A percentile compares a stretch with the other conserved stretches of the same genome.
These are phyloP conservation scores for Collybia nuda DNA, from an alignment of 768 basidiomycete genomes.

Conservation along the genomic window DNA sequence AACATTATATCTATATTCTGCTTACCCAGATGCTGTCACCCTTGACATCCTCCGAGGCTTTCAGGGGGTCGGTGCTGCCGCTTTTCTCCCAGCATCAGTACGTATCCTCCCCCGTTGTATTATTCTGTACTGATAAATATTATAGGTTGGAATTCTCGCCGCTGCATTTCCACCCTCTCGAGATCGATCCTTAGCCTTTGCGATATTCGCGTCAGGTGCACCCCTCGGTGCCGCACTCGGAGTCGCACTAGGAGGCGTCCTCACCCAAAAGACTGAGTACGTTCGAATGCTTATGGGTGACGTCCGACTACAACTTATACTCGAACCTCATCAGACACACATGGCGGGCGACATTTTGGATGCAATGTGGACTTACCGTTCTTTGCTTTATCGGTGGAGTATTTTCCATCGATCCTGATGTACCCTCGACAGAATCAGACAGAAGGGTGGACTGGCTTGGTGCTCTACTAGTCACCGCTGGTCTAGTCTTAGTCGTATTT, in stretches of 20 bases:
- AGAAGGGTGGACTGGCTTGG: constrained; percentile 76
- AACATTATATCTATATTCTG: background rate
- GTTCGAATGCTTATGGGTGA: constrained; percentile 9
- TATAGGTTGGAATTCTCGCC: constrained; percentile 81
- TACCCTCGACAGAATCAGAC: constrained; percentile 36
- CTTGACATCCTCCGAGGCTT: constrained; percentile 76
- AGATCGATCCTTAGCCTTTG: constrained; percentile 74
- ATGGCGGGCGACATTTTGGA: constrained; percentile 68
- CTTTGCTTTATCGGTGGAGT: constrained; percentile 51
- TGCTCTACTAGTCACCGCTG: constrained; percentile 55
- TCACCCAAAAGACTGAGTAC: constrained; percentile 56
- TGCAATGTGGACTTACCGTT: constrained; percentile 56
- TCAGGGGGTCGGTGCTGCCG: constrained; percentile 78
- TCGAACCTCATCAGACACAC: constrained; percentile 31
- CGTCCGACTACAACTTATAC: no score
- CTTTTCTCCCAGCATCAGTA: constrained; percentile 71
- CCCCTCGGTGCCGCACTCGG: constrained; percentile 80
- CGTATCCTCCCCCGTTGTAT: background rate
- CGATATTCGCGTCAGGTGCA: constrained; percentile 82
- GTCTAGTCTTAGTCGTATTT: constrained; percentile 68
- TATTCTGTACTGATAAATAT: background rate
- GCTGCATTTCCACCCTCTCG: constrained; percentile 67
- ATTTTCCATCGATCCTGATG: constrained; percentile 62
- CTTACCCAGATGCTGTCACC: constrained; percentile 47
- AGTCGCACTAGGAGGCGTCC: constrained; percentile 63